Evolutionary conservation across 2,329 filamentous ascomycete genomes (phyloP), one percentile per base, ranked within the genome.

Genomic region (Aspergillus sp.): DNA sequence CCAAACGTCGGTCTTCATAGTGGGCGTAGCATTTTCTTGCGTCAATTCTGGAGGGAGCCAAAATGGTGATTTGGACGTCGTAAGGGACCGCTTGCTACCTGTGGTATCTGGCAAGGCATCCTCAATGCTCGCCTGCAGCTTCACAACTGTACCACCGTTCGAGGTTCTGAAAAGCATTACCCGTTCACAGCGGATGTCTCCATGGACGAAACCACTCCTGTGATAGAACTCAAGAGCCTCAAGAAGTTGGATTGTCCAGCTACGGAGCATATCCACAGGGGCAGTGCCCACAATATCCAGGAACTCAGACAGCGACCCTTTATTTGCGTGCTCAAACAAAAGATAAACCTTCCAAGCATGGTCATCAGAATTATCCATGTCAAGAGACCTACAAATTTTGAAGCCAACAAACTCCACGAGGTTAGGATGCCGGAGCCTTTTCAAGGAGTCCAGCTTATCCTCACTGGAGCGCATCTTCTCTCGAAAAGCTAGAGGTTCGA

Each of bases 181-280:
- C 58, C 95, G 95, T 16, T 83, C 81, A 11, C 86, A 79, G 65
- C 95, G 90, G 16, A 96, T 85, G 63, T 89, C 85, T 65, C 89
- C 88, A 70, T 97, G 94, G 20, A 90, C 79, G 51, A 96, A 80
- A 17, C 90, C 90, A 65, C 89, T 86, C 58, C 87, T 87, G 71
- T 97, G 93, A 48, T 95, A 83, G 67, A 88, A 95, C 53, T 90
- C 88, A 24, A 99, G 76, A 0, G 87, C 94, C 73, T 96, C 90
- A 22, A 99, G 81, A 16, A 99, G 79, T 63, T 96, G 90, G 53
- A 92, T 85, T n/a, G 90, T 94, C 87, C 91, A 97, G 20, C 89
- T 86, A 49, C 91, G 87, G 42, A 92, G 86, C 66, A 87, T 92
- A 57, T 83, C 82, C 47, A 89, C 82, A 40, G 87, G 83, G 47